A percentile compares a stretch with the other conserved stretches of the same genome.
Evolutionary conservation across 495 filamentous ascomycete species (phyloP).

Genomic region (Sordaria brevicollis): DNA sequence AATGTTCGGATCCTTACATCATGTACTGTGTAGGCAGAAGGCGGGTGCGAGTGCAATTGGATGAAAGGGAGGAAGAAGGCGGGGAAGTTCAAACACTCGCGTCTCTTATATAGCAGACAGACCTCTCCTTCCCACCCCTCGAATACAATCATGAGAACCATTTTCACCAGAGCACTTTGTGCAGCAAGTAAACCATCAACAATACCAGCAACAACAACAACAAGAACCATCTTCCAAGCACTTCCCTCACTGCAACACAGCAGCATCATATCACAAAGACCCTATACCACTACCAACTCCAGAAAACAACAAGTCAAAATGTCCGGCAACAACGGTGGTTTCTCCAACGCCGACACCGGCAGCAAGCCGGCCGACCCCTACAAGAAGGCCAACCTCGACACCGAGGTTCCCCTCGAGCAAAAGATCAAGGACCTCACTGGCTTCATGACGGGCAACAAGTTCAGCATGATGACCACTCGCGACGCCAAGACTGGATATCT

Average conservation of each 20-base stretch:
- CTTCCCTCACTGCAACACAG: background rate
- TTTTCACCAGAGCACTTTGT: background rate
- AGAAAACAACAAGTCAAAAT: constrained; percentile 7
- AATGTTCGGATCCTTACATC: background rate
- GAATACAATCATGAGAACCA: background rate
- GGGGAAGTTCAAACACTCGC: background rate
- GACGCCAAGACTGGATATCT: constrained; percentile 49
- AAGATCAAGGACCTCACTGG: constrained; percentile 67
- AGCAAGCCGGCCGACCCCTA: constrained; percentile 63
- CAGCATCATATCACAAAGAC: background rate
- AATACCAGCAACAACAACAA: background rate
- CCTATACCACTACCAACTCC: background rate
- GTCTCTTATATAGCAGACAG: background rate
- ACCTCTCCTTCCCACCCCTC: background rate
- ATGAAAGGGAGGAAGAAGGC: background rate
- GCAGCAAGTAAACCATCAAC: background rate
- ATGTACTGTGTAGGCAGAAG: background rate
- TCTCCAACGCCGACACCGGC: constrained; percentile 52
- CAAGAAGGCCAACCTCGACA: constrained; percentile 58
- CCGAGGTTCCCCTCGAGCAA: constrained; percentile 51
- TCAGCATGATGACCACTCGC: constrained; percentile 64
- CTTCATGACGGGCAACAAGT: constrained; percentile 65
- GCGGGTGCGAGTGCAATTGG: background rate
- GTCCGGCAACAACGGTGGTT: constrained; percentile 15
- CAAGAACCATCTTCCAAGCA: background rate